Conservation (phyloP, 2,329 filamentous ascomycete species). For the Acrocalymma vagum region DNA sequence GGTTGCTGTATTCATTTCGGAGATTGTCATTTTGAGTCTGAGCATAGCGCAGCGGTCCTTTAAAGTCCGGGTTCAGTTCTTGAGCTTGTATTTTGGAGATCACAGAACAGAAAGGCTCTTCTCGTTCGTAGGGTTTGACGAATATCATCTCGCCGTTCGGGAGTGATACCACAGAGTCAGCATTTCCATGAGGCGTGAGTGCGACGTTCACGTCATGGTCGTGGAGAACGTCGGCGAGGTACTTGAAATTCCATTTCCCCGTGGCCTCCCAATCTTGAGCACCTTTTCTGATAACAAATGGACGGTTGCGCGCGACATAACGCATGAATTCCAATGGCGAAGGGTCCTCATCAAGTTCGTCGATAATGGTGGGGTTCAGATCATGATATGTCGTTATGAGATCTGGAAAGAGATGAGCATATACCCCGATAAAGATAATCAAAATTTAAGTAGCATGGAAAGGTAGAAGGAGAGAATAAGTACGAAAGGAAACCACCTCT, state of each 20-base stretch:
- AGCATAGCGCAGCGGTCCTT: conserved; percentile 61
- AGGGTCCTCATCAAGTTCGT: conserved; percentile 70
- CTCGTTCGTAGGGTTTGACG: conserved; percentile 76
- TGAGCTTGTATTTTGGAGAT: conserved; percentile 68
- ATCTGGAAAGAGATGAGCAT: conserved; percentile 20
- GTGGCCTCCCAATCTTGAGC: conserved; percentile 71
- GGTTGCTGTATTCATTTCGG: conserved; percentile 71
- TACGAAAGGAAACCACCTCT: conserved; percentile 39
- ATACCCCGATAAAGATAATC: too few relatives aligned
- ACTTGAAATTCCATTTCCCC: conserved; percentile 68
- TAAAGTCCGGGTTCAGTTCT: conserved; percentile 45
- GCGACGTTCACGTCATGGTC: conserved; percentile 75
- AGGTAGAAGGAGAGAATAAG: conserved; percentile 2
- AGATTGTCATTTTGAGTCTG: conserved; percentile 89
- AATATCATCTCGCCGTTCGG: conserved; percentile 62
- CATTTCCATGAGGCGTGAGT: conserved; percentile 74
- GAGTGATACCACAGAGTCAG: conserved; percentile 70
- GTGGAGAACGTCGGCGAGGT: conserved; percentile 64
- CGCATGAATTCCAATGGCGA: conserved; percentile 83
- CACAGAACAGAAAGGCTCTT: conserved; percentile 69
- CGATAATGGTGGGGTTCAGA: conserved; percentile 69
- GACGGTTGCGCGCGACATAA: conserved; percentile 76
- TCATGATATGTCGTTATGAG: conserved; percentile 77
- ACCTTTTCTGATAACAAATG: conserved; percentile 74
- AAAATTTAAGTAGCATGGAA: too few relatives aligned